Percentiles rank a stretch among this genome's conserved stretches.
These are phyloP conservation scores for Termitomyces sp. DNA, from an alignment of 768 basidiomycete species.

Conservation along the genomic window DNA sequence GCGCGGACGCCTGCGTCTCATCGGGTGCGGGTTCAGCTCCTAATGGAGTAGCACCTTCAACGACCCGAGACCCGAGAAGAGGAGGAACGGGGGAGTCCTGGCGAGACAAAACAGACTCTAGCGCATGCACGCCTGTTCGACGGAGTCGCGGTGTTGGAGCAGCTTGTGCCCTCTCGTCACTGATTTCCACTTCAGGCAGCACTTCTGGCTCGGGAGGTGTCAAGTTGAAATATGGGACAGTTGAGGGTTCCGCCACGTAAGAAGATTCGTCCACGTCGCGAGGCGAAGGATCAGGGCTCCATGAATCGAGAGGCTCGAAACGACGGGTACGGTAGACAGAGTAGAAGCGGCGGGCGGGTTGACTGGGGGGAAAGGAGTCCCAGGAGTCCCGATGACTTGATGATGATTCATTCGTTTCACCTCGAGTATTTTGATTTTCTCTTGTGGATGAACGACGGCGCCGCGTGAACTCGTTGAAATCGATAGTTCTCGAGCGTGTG, in stretches of 20 bases:
- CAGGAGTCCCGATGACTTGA: conserved; percentile 24
- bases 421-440: conserved; percentile 23
- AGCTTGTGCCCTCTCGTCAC: conserved; percentile 25
- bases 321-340: conserved; percentile 45
- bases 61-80: conserved; percentile 3
- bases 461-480: conserved; percentile 70
- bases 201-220: conserved; percentile 18
- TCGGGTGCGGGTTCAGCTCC: neutral
- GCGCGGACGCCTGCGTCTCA: conserved; percentile 7
- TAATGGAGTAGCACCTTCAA: neutral
- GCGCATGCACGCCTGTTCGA: conserved; percentile 62
- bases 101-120: conserved; percentile 53
- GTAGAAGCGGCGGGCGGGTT: conserved; percentile 49
- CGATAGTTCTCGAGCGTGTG: conserved; percentile 46
- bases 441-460: conserved; percentile 53
- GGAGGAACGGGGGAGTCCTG: conserved; percentile 33
- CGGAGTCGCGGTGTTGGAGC: conserved; percentile 47
- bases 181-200: conserved; percentile 22
- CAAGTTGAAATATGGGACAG: conserved; percentile 20
- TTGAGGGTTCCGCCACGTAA: conserved; percentile 13
- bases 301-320: conserved; percentile 24
- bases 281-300: conserved; percentile 19
- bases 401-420: conserved; percentile 23
- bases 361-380: conserved; percentile 18
- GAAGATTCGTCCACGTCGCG: conserved; percentile 8